phyloP scores from a whole-genome alignment of 805 yeast species.

The Myxozyma kluyveri region DNA sequence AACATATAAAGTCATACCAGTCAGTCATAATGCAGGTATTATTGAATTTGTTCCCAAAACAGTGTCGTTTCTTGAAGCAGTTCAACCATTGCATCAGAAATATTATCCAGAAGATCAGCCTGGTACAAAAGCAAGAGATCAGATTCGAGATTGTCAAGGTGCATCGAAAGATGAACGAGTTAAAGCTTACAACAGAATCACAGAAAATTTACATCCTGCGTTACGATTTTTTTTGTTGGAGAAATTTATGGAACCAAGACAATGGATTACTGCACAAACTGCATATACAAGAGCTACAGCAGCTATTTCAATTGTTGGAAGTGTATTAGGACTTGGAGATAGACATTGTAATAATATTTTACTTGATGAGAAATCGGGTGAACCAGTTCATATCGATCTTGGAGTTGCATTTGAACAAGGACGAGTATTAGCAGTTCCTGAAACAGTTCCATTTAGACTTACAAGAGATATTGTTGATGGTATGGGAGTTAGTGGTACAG shows the following conservation, averaged over 20 bases:
- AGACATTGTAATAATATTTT: conserved; percentile 89
- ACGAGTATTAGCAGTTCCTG: conserved; percentile 77
- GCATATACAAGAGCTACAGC: conserved; percentile 77
- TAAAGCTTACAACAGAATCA: conserved; percentile 49
- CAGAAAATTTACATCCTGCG: conserved; percentile 57
- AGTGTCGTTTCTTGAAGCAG: conserved; percentile 62
- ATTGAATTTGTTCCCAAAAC: conserved; percentile 87
- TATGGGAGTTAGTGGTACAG: conserved; percentile 80
- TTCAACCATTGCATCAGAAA: conserved; percentile 59
- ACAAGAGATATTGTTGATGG: conserved; percentile 92
- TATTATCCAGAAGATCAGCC: conserved; percentile 46
- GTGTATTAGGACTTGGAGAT: conserved; percentile 89
- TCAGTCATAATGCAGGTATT: conserved; percentile 83
- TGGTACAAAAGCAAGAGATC: conserved; percentile 57
- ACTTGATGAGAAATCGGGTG: conserved; percentile 78
- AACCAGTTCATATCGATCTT: conserved; percentile 91
- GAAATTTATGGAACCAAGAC: conserved; percentile 61
- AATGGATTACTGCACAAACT: conserved; percentile 68
- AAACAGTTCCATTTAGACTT: conserved; percentile 86
- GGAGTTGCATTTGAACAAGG: conserved; percentile 98
- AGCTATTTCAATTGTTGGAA: conserved; percentile 79
- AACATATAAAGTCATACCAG: conserved; percentile 85
- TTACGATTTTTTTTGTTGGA: conserved; percentile 68
- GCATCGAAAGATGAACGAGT: conserved; percentile 38
- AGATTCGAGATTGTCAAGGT: conserved; percentile 59